Evolutionary conservation across 805 yeast genomes (phyloP), one percentile per base, ranked within the genome.

Genomic region (Starmerella kuoi): DNA sequence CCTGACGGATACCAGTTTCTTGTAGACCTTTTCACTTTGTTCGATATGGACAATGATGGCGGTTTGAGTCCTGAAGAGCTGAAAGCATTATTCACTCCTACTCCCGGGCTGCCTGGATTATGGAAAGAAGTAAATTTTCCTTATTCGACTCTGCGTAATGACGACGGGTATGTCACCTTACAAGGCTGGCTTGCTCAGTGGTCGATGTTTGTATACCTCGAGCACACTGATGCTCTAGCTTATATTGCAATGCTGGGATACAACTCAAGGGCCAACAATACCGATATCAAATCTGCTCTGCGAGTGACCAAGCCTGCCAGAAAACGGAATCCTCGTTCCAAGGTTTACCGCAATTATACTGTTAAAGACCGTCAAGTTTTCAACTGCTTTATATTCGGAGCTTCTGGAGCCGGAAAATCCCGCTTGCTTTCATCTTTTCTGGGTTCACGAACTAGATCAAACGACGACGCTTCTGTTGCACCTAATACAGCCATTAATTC

Each of bases 111-210:
- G 1, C 99, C 99, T 0, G 69, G 68, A 43, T 65, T 81, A 6
- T 91, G 99, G 99, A 68, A 69, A 28, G 86, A 82, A 12, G 72
- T 83, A 0, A 77, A 77, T 50, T 91, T 91, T 56, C 99, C 99
- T 0, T 66, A 71, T 21, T 75, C 94, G 1, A 83, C 94, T 9
- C 95, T 88, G 1, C 74, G 94, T 40, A 87, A 86, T 57, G 95
- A 86, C 50, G 78, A 77, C 48, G 96, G 95, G 0, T 73, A 76
- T 57, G 86, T 91, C 3, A 85, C 97, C 0, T 61, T 91, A 22
- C 98, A 93, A 63, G 98, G 99, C 2, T 91, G 99, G 99, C 63
- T 91, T 30, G 98, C 98, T 0, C 97, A 88, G 55, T 91, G 99
- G 99, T 79, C 88, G 53, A 81, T 91, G 82, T 85, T 95, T 0